Evolutionary conservation across 2,329 filamentous ascomycete species (phyloP).

Genomic region (Epichloe gansuensis): DNA sequence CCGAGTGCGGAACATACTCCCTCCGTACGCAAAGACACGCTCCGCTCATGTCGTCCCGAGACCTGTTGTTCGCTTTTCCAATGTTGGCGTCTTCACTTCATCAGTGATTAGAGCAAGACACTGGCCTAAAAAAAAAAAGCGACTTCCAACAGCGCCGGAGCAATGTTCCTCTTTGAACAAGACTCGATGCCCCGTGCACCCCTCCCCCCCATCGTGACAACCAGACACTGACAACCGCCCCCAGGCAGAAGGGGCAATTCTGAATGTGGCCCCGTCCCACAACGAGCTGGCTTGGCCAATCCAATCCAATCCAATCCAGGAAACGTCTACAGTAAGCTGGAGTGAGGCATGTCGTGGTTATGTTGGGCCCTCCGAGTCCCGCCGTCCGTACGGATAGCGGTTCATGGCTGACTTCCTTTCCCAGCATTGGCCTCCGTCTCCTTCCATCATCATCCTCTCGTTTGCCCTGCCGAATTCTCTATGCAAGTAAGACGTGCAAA

Average conservation of each 20-base stretch:
- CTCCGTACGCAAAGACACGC: neutral
- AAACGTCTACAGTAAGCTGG: neutral
- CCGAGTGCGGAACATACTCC: neutral
- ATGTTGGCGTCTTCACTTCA: neutral
- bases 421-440: neutral
- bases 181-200: neutral
- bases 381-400: neutral
- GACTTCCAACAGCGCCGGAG: neutral
- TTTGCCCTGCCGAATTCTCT: neutral
- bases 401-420: neutral
- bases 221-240: no score
- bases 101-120: neutral
- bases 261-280: neutral
- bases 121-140: neutral
- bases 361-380: neutral
- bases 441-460: neutral
- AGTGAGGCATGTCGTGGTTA: neutral
- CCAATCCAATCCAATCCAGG: neutral
- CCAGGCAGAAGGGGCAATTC: no score
- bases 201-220: neutral
- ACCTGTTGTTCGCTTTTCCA: neutral
- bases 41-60: neutral
- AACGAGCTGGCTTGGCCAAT: neutral
- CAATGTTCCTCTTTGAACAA: neutral
- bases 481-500: neutral